These are phyloP conservation scores for Opeltia flavorubescens DNA, from an alignment of 495 filamentous ascomycete genomes.

Conservation along the genomic window DNA sequence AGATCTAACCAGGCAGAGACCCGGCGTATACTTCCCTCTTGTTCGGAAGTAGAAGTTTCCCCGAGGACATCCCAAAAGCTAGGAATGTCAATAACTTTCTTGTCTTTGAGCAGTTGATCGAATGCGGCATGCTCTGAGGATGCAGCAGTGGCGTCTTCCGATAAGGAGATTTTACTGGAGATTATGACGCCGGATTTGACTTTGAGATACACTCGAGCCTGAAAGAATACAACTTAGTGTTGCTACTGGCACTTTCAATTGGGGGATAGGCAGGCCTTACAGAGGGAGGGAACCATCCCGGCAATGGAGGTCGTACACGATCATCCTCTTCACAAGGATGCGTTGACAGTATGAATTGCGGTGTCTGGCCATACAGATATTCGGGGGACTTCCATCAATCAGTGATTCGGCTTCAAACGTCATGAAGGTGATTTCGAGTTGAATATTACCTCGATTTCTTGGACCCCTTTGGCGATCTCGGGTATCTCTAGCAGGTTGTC, in stretches of 20 bases:
- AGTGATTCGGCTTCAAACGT: slow-evolving; percentile 6
- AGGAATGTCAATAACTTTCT: slow-evolving; percentile 28
- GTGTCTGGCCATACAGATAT: slow-evolving; percentile 77
- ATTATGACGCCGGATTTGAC: slow-evolving; percentile 10
- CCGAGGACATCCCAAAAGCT: slow-evolving; percentile 7
- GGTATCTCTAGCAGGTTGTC: slow-evolving; percentile 31
- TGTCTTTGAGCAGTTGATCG: slow-evolving; percentile 20
- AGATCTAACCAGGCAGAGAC: slow-evolving; percentile 22
- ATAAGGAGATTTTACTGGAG: slow-evolving; percentile 31
- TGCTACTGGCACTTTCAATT: background rate
- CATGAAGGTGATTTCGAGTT: background rate
- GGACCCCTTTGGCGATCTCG: slow-evolving; percentile 41
- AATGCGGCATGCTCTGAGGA: slow-evolving; percentile 22
- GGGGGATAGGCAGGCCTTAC: background rate
- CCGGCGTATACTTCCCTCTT: slow-evolving; percentile 35
- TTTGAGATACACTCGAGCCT: slow-evolving; percentile 18
- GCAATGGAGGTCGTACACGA: slow-evolving; percentile 10
- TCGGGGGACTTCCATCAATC: slow-evolving; percentile 39
- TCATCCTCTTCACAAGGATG: slow-evolving; percentile 18
- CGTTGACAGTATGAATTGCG: slow-evolving; percentile 63
- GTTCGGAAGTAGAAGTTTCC: background rate
- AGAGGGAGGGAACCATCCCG: slow-evolving; percentile 3
- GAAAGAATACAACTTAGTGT: slow-evolving; percentile 6
- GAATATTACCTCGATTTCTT: slow-evolving; percentile 42
- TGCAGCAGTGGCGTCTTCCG: slow-evolving; percentile 20